Evolutionary conservation across 2,329 filamentous ascomycete species (phyloP).

Genomic region (Ophiostoma himal-ulmi): DNA sequence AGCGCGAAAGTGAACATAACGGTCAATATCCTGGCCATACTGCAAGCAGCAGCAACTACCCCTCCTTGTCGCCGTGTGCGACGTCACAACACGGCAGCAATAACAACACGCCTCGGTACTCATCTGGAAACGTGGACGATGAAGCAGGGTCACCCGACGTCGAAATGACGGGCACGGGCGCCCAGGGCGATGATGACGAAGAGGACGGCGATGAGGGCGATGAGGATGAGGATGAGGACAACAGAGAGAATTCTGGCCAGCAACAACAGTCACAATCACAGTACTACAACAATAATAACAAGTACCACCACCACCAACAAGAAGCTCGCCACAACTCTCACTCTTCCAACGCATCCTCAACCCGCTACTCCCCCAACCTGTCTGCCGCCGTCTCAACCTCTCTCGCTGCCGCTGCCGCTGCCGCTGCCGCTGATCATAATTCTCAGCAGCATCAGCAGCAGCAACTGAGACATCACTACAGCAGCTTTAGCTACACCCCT

Average conservation of each 20-base stretch:
- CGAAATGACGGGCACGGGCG: conserved; percentile 54
- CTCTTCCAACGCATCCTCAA: conserved; percentile 42
- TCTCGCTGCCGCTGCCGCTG: background rate
- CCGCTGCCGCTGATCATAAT: conserved; percentile 33
- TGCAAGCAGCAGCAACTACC: conserved; percentile 19
- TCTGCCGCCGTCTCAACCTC: conserved; percentile 39
- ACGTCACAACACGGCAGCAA: conserved; percentile 25
- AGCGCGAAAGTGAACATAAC: conserved; percentile 36
- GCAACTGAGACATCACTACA: conserved; percentile 35
- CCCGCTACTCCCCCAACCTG: conserved; percentile 24
- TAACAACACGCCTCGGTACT: conserved; percentile 27
- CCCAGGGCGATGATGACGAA: background rate
- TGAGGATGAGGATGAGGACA: conserved; percentile 10
- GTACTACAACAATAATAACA: background rate
- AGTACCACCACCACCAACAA: conserved; percentile 20
- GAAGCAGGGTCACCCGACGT: conserved; percentile 42
- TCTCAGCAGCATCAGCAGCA: conserved; percentile 32
- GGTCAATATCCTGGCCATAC: background rate
- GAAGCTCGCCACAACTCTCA: conserved; percentile 46
- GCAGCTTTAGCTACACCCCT: conserved; percentile 44
- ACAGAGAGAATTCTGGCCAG: background rate
- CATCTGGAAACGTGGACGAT: conserved; percentile 30
- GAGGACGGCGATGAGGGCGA: conserved; percentile 15
- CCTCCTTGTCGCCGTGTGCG: conserved; percentile 26
- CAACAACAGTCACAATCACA: background rate